A percentile compares a stretch with the other conserved stretches of the same genome.
Conservation (phyloP, 2,329 filamentous ascomycete genomes). For the Fusarium nurragi region DNA sequence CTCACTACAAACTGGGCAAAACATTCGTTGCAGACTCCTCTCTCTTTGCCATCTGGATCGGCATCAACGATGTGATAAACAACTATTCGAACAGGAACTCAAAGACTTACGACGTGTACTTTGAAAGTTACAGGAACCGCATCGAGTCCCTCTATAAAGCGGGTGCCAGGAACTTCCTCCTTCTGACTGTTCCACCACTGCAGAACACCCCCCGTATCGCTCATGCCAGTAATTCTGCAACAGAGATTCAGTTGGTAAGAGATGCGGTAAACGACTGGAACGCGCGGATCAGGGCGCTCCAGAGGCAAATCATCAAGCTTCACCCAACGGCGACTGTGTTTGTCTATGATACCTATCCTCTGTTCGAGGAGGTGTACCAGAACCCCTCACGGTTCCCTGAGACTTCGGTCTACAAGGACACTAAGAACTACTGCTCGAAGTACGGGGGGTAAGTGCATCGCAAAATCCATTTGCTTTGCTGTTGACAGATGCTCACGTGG, state of each 20-base stretch:
- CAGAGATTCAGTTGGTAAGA: neutral
- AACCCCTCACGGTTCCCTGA: neutral
- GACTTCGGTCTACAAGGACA: neutral
- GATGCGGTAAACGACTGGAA: neutral
- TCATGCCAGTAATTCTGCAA: neutral
- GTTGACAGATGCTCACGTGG: neutral
- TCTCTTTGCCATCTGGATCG: neutral
- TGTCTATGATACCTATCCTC: neutral
- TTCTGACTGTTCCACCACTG: neutral
- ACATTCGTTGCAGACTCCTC: neutral
- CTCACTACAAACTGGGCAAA: neutral
- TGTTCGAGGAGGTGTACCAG: neutral
- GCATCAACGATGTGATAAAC: neutral
- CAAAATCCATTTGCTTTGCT: rapidly evolving
- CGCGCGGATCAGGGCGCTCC: neutral
- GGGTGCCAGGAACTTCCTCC: neutral
- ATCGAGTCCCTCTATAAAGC: neutral
- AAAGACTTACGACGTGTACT: neutral
- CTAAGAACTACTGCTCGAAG: neutral
- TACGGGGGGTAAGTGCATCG: neutral
- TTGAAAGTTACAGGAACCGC: neutral
- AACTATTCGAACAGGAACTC: neutral
- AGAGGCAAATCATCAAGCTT: neutral
- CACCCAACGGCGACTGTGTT: neutral
- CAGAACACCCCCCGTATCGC: neutral